Conservation (phyloP, 192 early-diverging fungal genomes). For the Backusella luteola region DNA sequence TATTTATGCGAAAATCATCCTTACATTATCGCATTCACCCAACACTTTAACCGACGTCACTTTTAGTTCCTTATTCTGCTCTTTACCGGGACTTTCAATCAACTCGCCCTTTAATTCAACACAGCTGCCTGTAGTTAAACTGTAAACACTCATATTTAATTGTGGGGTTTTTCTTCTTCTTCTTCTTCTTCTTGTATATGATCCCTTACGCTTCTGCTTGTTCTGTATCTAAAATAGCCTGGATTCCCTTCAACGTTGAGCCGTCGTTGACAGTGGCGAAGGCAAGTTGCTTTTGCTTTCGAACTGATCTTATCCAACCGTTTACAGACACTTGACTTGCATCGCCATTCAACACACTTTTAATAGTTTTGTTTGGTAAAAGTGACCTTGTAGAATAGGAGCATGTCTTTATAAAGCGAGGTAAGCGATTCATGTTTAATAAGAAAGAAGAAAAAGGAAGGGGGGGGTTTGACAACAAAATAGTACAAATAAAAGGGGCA, state of each 20-base stretch:
- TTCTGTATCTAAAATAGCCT: slow-evolving; percentile 56
- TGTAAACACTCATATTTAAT: slow-evolving; percentile 1
- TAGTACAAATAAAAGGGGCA: not conserved
- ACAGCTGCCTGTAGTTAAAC: slow-evolving; percentile 69
- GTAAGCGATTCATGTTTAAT: not conserved
- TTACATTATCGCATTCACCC: slow-evolving; percentile 57
- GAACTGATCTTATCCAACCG: slow-evolving; percentile 85
- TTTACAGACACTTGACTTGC: slow-evolving; percentile 43
- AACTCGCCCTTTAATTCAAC: slow-evolving; percentile 71
- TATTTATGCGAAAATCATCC: not conserved
- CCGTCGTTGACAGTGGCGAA: slow-evolving; percentile 84
- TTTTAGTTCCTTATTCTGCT: slow-evolving; percentile 72
- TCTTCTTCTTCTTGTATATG: not conserved
- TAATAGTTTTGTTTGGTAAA: slow-evolving; percentile 30
- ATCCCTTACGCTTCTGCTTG: slow-evolving; percentile 53
- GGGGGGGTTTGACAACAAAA: not conserved
- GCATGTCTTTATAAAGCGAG: not conserved
- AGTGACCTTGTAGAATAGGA: slow-evolving; percentile 13
- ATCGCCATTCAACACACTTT: slow-evolving; percentile 7
- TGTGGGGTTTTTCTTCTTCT: not conserved
- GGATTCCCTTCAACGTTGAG: slow-evolving; percentile 65
- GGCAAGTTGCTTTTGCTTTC: slow-evolving; percentile 72
- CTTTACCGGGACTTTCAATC: slow-evolving; percentile 62
- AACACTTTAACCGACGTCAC: slow-evolving; percentile 53
- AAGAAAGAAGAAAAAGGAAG: not conserved